Percentiles rank a stretch among this genome's conserved stretches.
Evolutionary conservation across 441 rosid genomes (phyloP).

Genomic region (Heliophila coronopifolia): DNA sequence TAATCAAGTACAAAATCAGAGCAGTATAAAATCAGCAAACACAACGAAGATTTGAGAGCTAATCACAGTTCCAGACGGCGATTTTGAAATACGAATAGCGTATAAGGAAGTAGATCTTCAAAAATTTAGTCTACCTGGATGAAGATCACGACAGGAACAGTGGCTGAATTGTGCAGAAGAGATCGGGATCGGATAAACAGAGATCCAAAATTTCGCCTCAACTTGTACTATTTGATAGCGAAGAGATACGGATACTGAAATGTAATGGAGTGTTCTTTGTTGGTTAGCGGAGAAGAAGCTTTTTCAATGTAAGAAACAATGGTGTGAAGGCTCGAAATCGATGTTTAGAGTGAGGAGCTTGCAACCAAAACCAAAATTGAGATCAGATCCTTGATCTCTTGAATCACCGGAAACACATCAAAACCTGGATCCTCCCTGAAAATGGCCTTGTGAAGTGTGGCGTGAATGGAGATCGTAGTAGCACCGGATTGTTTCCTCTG

Average conservation of each 20-base stretch:
- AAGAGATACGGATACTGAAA: neutral
- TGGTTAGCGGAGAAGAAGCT: slow-evolving; percentile 16
- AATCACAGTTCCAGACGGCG: slow-evolving; percentile 2
- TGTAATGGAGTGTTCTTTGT: neutral
- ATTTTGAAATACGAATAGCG: neutral
- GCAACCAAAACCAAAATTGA: neutral
- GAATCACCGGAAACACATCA: neutral
- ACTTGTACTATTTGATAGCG: slow-evolving; percentile 1
- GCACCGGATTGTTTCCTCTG: slow-evolving; percentile 14
- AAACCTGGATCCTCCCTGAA: slow-evolving; percentile 12
- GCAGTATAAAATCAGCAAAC: neutral
- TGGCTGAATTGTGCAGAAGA: slow-evolving; percentile 11
- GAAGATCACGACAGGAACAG: slow-evolving; percentile 18
- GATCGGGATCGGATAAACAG: slow-evolving; percentile 27
- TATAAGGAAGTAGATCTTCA: slow-evolving; percentile 12
- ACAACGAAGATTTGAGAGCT: slow-evolving; percentile 1
- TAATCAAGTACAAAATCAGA: neutral
- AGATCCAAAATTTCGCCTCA: slow-evolving; percentile 4
- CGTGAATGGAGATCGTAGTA: slow-evolving; percentile 19
- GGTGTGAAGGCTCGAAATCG: slow-evolving; percentile 15
- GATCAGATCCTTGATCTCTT: slow-evolving; percentile 19
- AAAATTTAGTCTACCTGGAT: slow-evolving; percentile 15
- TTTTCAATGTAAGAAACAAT: slow-evolving; percentile 17
- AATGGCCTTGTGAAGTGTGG: neutral
- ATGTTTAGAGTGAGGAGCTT: slow-evolving; percentile 16